Conservation (phyloP, 1,284 basidiomycete genomes). For the Mycosarcoma maydis region DNA sequence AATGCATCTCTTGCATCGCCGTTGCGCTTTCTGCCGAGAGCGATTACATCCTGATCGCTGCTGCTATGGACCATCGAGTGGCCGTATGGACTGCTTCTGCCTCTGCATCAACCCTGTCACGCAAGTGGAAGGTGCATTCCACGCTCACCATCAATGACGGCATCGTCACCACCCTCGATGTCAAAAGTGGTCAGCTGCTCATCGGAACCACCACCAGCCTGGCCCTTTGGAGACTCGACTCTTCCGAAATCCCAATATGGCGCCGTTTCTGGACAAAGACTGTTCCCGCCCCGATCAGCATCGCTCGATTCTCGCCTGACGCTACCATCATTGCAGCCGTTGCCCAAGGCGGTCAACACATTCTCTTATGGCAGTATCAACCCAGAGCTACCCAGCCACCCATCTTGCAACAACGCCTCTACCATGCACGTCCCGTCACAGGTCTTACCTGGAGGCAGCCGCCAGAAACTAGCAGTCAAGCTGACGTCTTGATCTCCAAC, state of each 20-base stretch:
- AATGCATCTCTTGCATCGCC: slow-evolving; percentile 24
- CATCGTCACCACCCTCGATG: slow-evolving; percentile 28
- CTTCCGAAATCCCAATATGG: slow-evolving; percentile 41
- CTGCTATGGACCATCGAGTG: slow-evolving; percentile 46
- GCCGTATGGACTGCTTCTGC: slow-evolving; percentile 37
- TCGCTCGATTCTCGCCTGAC: slow-evolving; percentile 40
- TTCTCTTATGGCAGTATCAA: slow-evolving; percentile 44
- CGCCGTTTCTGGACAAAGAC: slow-evolving; percentile 36
- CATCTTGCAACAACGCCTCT: slow-evolving; percentile 32
- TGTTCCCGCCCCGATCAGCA: slow-evolving; percentile 23
- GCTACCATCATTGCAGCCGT: slow-evolving; percentile 44
- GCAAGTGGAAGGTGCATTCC: slow-evolving; percentile 49
- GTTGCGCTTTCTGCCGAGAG: slow-evolving; percentile 19
- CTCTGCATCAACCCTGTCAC: slow-evolving; percentile 13
- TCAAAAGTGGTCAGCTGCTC: slow-evolving; percentile 32
- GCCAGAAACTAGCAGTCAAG: slow-evolving; percentile 39
- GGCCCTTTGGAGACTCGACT: slow-evolving; percentile 42
- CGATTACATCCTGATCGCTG: slow-evolving; percentile 26
- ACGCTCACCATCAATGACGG: slow-evolving; percentile 44
- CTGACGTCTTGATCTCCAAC: slow-evolving; percentile 44
- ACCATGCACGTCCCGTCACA: slow-evolving; percentile 34
- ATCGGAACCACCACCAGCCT: slow-evolving; percentile 29
- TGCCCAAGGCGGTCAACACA: slow-evolving; percentile 28
- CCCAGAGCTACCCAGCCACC: slow-evolving; percentile 22
- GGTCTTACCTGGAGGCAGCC: slow-evolving; percentile 33